Base-by-base conservation (phyloP, 2,329 filamentous ascomycete genomes). In the Trichoderma lentiforme region DNA sequence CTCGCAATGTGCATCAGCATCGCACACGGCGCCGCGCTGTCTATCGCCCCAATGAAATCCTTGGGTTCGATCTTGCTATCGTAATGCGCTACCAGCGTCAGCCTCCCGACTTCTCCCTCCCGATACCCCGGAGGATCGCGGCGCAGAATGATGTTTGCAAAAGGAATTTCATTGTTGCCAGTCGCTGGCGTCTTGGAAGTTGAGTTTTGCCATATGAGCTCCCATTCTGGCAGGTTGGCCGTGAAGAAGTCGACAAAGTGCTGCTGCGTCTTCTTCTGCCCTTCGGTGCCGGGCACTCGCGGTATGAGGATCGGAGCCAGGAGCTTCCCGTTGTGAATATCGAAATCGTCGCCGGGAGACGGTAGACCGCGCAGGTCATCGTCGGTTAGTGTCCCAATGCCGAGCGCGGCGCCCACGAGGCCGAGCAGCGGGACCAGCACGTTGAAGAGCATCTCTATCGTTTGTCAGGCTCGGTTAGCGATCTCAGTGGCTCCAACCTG, bases 41-140 rank as follows among this genome's bases (percentile, higher is more conserved):
- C 96, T 15, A 90, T 97, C 0, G 95, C 96, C 0, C 96, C 96
- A 72, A 99, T 92, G 80, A 99, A 99, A 1, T 94, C 95, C 73
- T 90, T 84, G 0, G 95, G 95, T 30, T 85, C 85, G 72, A 92
- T 86, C 82, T 97, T 92, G 79, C 91, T 95, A 78, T 99, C 96
- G 80, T 97, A 98, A 80, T 99, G 96, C 53, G 96, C 96, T 7
- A 95, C 96, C 70, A 99, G 86, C 15, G 94, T 95, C 78, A 98
- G 83, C 63, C 94, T 86, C 56, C 91, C 91, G 3, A 96, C 90
- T 75, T 98, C 91, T 1, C 95, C 95, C 0, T 84, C 81, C 6
- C 86, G 83, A 1, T 91, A 85, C 89, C 93, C 96, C 1, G 96
- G 96, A 65, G 96, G 96, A 81, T 98, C 95, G 69, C 95, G 89